Evolutionary conservation across 192 early-diverging fungal genomes (phyloP), one percentile per base, ranked within the genome.

Genomic region (Entomortierella lignicola): DNA sequence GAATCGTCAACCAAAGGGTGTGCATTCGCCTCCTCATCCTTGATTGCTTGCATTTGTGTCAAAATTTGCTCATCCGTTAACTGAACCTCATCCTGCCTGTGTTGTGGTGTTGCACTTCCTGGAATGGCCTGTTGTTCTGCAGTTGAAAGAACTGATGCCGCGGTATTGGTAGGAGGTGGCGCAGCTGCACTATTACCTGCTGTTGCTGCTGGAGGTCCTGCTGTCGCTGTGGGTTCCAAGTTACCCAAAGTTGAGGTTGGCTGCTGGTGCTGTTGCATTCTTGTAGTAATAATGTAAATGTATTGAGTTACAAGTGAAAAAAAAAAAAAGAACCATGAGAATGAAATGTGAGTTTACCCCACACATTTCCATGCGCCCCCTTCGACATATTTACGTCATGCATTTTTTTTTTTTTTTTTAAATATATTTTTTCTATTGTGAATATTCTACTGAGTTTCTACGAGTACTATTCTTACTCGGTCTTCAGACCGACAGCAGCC

Each of bases 21-120:
- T 61, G 81, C 81, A 74, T 83, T 80, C 13, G 87, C 87, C 58
- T 89, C 85, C 66, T 87, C 84, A 61, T 88, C 87, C 54, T 85
- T 88, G 39, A 90, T 86, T 54, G 71, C 77, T 55, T 87, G 84
- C 55, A 75, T 81, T 60, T 69, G 80, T 15, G 61, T 77, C 74
- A 77, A 32, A 48, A 77, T 77, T 56, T 77, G 74, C 62, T 77
- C 74, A 48, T 77, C 74, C 15, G 74, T 69, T 48, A 77, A 54
- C 34, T 77, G 66, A 26, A 31, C 21, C 17, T 72, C 15, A 20
- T 47, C 44, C 44, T 47, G 44, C 2, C 17, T 12, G 2, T 47
- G 44, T 15, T 12, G 44, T 11, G 12, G 15, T 2, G 44, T 47
- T 47, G 20, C 44, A 20, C 44, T 15, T 12, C 44, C 15, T 20